Conservation (phyloP, 2,329 filamentous ascomycete genomes). For the Fusarium liriodendri region DNA sequence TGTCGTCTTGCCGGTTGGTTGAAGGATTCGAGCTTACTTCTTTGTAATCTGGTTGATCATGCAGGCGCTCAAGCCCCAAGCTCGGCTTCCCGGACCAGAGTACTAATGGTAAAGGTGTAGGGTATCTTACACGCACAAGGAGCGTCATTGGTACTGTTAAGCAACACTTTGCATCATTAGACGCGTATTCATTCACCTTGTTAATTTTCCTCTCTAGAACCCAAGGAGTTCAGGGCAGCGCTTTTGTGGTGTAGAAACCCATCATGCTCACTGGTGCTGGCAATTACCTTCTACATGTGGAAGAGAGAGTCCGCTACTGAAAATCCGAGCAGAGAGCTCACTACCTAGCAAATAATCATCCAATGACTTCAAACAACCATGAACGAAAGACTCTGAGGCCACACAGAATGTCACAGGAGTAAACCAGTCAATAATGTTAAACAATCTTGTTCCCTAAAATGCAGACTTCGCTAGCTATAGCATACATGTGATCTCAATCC, state of each 20-base stretch:
- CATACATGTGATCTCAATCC: not conserved
- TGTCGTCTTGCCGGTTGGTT: not conserved
- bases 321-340: no score
- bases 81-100: not conserved
- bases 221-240: fast-evolving
- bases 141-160: not conserved
- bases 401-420: not conserved
- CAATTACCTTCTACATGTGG: not conserved
- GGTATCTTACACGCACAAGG: not conserved
- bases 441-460: not conserved
- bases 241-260: not conserved
- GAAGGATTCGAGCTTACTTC: not conserved
- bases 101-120: not conserved
- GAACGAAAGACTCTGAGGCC: no score
- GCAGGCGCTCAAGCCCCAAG: not conserved
- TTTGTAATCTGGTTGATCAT: not conserved
- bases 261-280: fast-evolving
- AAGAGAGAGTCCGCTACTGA: not conserved
- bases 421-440: not conserved
- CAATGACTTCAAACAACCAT: no score
- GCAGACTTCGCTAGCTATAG: not conserved
- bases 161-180: not conserved
- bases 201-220: not conserved
- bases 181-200: not conserved
- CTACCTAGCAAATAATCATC: no score